Percentiles rank a stretch among this genome's conserved stretches.
phyloP scores from a whole-genome alignment of 2,329 filamentous ascomycete genomes.

The Claviceps sp. region DNA sequence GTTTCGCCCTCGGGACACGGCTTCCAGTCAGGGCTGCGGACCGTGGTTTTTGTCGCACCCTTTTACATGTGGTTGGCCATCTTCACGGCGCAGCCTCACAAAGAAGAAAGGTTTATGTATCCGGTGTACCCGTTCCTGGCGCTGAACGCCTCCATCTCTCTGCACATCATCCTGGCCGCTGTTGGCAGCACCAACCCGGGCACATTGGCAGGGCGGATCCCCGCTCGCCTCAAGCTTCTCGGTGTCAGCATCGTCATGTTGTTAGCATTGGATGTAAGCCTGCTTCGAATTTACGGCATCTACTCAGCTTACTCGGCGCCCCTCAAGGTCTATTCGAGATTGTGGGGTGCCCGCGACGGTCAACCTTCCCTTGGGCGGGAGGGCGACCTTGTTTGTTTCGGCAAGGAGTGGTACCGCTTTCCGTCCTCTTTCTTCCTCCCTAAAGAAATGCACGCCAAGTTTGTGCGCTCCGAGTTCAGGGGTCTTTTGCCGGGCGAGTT shows the following conservation, averaged over 20 bases:
- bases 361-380: constrained; percentile 32
- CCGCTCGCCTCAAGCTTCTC: constrained; percentile 59
- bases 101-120: constrained; percentile 98
- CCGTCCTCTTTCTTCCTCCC: constrained; percentile 88
- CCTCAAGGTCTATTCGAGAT: constrained; percentile 52
- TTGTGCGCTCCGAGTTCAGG: constrained; percentile 78
- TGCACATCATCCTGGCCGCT: constrained; percentile 67
- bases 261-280: constrained; percentile 49
- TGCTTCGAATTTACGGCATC: constrained; percentile 62
- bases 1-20: constrained; percentile 47
- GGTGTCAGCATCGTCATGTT: constrained; percentile 48
- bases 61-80: constrained; percentile 93
- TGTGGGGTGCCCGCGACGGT: constrained; percentile 41
- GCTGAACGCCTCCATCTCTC: constrained; percentile 72
- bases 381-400: constrained; percentile 70
- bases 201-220: constrained; percentile 56
- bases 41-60: constrained; percentile 63
- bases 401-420: constrained; percentile 98
- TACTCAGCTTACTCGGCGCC: constrained; percentile 77
- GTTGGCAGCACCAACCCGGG: constrained; percentile 58
- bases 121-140: constrained; percentile 84
- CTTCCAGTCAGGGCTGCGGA: constrained; percentile 58
- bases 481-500: constrained; percentile 88
- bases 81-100: constrained; percentile 87
- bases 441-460: constrained; percentile 70